Evolutionary conservation across 192 early-diverging fungal species (phyloP), one percentile per base, ranked within the genome.

Genomic region (Diversispora epigaea): DNA sequence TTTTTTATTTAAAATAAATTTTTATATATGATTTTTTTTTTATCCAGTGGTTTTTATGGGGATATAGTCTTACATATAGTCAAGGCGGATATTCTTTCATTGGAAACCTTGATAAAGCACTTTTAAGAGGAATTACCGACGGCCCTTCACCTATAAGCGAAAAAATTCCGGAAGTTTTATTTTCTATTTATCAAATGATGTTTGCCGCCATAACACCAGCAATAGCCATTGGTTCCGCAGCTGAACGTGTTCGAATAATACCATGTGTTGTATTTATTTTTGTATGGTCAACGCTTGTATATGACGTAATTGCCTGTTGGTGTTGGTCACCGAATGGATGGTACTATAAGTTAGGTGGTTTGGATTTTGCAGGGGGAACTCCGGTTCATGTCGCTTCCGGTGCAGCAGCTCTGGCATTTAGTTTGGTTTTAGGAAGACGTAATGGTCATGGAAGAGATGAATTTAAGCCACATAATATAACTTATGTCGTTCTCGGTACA

Each of bases 21-120:
- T 49, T 68, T 32, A 21, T 4, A 49, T 58, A n/a, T 78, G 40
- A 89, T 89, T 4, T 82, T 77, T 85, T 70, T 83, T 87, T 25
- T 92, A 88, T 93, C 61, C 87, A 92, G 78, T 94, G 91, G 91
- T 92, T 87, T 32, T 61, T 91, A 22, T 89, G 82, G 79, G 91
- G 91, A 0, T 93, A 88, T 74, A 91, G 90, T 39, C 82, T 93
- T 65, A 86, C 91, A 0, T 84, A 92, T 75, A 89, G 88, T 1
- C 79, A 84, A 76, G 89, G 87, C 15, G 88, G 92, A 7, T 86
- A 85, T 22, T 82, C 79, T 21, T 91, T 94, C 60, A 93, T 93
- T 71, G 92, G 93, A 46, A 84, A 93, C 79, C 68, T 89, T 60
- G 80, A 80, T 58, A 83, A 89, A 68, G 83, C 86, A 78, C 74